phyloP scores from a whole-genome alignment of 495 filamentous ascomycete genomes.

The Penicillium psychrofluorescens region DNA sequence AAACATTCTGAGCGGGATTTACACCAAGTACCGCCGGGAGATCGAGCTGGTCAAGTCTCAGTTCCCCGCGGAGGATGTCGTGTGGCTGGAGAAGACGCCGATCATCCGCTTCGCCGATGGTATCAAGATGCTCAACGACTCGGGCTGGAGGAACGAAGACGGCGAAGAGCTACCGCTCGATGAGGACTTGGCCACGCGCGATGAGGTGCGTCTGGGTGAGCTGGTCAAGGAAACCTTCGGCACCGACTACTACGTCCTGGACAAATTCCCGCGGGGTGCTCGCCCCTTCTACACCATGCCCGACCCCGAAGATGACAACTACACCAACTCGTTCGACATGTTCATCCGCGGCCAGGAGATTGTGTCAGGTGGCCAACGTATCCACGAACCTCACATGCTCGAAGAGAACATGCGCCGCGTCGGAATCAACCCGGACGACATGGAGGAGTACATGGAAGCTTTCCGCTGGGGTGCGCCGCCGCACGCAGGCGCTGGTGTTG shows the following conservation, averaged over 20 bases:
- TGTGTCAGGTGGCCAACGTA: constrained; percentile 83
- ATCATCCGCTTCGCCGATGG: constrained; percentile 75
- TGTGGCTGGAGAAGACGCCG: constrained; percentile 80
- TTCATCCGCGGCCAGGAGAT: constrained; percentile 94
- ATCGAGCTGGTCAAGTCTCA: constrained; percentile 59
- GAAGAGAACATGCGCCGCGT: constrained; percentile 66
- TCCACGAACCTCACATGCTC: constrained; percentile 72
- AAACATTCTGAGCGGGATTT: constrained; percentile 68
- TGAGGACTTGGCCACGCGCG: constrained; percentile 76
- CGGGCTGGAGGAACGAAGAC: constrained; percentile 70
- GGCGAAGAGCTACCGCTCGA: constrained; percentile 58
- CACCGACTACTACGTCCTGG: constrained; percentile 90
- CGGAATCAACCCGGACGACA: constrained; percentile 65
- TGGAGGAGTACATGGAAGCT: constrained; percentile 83
- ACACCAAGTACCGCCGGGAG: constrained; percentile 58
- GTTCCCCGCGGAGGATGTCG: constrained; percentile 58
- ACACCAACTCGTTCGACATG: constrained; percentile 92
- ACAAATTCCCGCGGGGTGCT: constrained; percentile 81
- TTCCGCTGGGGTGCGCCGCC: constrained; percentile 87
- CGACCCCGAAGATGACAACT: constrained; percentile 60
- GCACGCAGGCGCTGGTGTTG: constrained; percentile 85
- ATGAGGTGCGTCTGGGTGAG: constrained; percentile 79
- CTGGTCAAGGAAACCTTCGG: constrained; percentile 78
- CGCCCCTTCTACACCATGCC: constrained; percentile 95
- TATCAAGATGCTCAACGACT: constrained; percentile 71